phyloP scores from a whole-genome alignment of 2,329 filamentous ascomycete genomes.

The Lecanicillium sp. region DNA sequence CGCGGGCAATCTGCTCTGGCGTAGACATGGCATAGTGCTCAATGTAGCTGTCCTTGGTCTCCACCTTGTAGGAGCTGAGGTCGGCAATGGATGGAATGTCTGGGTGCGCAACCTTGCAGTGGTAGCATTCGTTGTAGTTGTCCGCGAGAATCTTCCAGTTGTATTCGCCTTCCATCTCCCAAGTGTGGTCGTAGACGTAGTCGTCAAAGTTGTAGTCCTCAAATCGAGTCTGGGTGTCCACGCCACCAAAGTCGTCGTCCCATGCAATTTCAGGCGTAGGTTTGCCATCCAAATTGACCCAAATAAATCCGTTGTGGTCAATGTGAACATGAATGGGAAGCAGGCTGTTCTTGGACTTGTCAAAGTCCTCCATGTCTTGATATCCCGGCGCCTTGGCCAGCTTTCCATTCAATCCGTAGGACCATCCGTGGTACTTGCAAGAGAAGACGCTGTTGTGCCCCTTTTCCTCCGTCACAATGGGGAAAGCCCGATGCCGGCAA shows the following conservation, averaged over 20 bases:
- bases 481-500: constrained; percentile 51
- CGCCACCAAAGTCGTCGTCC: constrained; percentile 42
- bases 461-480: constrained; percentile 37
- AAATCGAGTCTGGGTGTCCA: constrained; percentile 38
- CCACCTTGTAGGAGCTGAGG: constrained; percentile 45
- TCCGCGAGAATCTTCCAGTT: constrained; percentile 56
- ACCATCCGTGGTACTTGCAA: constrained; percentile 54
- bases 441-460: constrained; percentile 42
- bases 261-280: constrained; percentile 40
- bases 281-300: constrained; percentile 46
- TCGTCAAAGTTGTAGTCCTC: constrained; percentile 40
- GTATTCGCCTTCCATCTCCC: constrained; percentile 48
- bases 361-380: constrained; percentile 42
- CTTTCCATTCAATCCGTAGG: constrained; percentile 44
- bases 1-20: constrained; percentile 38
- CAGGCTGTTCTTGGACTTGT: constrained; percentile 42
- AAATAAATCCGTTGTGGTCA: constrained; percentile 42
- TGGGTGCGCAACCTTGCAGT: constrained; percentile 52
- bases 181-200: constrained; percentile 49
- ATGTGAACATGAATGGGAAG: constrained; percentile 41
- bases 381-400: constrained; percentile 50
- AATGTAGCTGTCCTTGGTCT: constrained; percentile 40
- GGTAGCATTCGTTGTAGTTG: constrained; percentile 62
- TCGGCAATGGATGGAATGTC: constrained; percentile 50
- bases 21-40: constrained; percentile 40